phyloP scores from a whole-genome alignment of 148 eudicot genomes.

The Suaeda aralocaspica region DNA sequence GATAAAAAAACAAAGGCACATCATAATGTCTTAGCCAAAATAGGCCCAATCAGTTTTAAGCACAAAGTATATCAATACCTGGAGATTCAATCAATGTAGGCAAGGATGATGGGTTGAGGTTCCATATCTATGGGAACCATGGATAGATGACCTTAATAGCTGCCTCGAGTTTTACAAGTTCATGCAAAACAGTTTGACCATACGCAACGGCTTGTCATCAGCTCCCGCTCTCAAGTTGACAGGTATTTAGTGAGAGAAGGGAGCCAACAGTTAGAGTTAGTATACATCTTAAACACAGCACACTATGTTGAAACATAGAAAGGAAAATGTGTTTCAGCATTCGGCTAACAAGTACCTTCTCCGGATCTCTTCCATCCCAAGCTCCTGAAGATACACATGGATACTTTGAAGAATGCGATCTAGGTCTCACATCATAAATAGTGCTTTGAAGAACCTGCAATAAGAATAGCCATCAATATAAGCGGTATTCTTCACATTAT shows the following conservation, averaged over 20 bases:
- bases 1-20: too few species aligned
- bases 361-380: slow-evolving; percentile 99
- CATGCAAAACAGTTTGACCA: slow-evolving; percentile 98
- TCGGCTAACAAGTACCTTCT: slow-evolving; percentile 54
- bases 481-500: background rate
- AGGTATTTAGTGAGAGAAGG: background rate
- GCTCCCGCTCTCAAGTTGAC: slow-evolving; percentile 78
- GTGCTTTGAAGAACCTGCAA: slow-evolving; percentile 93
- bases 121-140: slow-evolving; percentile 95
- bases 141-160: slow-evolving; percentile 94
- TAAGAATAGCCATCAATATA: slow-evolving; percentile 15
- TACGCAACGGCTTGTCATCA: slow-evolving; percentile 96
- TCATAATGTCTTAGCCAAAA: too few species aligned
- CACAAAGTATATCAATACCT: too few species aligned
- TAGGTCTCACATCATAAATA: slow-evolving; percentile 85
- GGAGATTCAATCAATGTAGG: slow-evolving; percentile 95
- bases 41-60: too few species aligned
- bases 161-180: slow-evolving; percentile 97
- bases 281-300: slow-evolving; percentile 5
- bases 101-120: slow-evolving; percentile 97
- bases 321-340: background rate
- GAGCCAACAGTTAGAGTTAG: background rate
- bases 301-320: background rate
- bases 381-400: slow-evolving; percentile 88
- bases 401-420: slow-evolving; percentile 94